These are phyloP conservation scores for Nepenthes alata DNA, from an alignment of 179 eudicot species.

Conservation along the genomic window DNA sequence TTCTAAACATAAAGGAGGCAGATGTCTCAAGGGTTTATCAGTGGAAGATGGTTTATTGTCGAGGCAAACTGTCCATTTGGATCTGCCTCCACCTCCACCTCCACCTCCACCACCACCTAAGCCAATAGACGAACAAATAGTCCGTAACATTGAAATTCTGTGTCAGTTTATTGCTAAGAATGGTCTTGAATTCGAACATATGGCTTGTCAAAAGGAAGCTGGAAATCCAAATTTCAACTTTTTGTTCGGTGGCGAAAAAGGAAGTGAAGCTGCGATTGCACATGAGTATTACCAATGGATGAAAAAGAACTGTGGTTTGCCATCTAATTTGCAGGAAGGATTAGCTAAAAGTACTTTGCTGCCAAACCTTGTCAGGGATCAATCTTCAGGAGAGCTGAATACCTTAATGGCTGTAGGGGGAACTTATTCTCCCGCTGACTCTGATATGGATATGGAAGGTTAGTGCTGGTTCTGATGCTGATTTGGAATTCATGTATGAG, in stretches of 20 bases:
- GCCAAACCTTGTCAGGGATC: conserved; percentile 13
- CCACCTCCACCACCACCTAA: conserved; percentile 37
- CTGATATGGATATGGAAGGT: conserved; percentile 99
- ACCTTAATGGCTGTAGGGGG: conserved; percentile 15
- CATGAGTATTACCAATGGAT: conserved; percentile 52
- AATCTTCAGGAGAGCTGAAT: conserved; percentile 10
- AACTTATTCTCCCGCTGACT: conserved; percentile 50
- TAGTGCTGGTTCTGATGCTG: conserved; percentile 14
- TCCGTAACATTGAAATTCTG: conserved; percentile 37
- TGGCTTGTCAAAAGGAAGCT: conserved; percentile 37
- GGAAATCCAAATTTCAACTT: conserved; percentile 48
- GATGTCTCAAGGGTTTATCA: conserved; percentile 1
- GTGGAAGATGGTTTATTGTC: conserved; percentile 9
- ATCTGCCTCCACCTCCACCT: conserved; percentile 38
- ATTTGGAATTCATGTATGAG: background rate
- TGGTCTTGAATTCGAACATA: conserved; percentile 46
- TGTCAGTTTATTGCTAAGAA: conserved; percentile 47
- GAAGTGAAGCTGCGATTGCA: conserved; percentile 50
- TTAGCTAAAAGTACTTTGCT: conserved; percentile 13
- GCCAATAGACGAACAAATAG: conserved; percentile 36
- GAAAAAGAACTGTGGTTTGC: conserved; percentile 33
- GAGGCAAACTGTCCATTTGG: conserved; percentile 13
- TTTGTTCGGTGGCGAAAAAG: conserved; percentile 55
- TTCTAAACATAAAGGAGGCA: conserved; percentile 5
- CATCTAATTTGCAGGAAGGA: conserved; percentile 11